Evolutionary conservation across 768 basidiomycete species (phyloP).

Genomic region (Phanerodontia chrysosporium): DNA sequence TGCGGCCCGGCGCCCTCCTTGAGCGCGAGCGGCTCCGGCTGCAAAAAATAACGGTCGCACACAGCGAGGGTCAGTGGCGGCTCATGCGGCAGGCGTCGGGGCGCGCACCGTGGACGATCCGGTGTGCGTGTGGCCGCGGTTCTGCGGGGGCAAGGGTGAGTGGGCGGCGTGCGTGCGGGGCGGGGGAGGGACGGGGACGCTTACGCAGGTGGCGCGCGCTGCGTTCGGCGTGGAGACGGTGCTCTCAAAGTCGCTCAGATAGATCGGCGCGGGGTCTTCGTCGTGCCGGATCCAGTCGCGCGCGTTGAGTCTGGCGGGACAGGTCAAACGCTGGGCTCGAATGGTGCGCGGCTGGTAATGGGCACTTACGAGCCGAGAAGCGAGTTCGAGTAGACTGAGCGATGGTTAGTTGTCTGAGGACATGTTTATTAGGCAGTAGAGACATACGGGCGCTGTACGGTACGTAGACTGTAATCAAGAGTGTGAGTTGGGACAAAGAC

Average conservation of each 20-base stretch:
- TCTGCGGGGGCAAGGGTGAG: not conserved
- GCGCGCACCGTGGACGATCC: not conserved
- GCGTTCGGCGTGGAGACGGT: not conserved
- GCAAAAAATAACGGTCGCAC: too few relatives aligned
- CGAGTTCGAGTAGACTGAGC: not conserved
- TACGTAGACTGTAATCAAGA: not conserved
- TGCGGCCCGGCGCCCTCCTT: too few relatives aligned
- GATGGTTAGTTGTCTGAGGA: not conserved
- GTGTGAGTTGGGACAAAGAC: too few relatives aligned
- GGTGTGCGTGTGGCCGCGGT: not conserved
- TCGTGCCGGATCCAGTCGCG: not conserved
- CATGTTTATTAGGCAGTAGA: not conserved
- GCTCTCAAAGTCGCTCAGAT: not conserved
- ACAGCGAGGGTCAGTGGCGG: too few relatives aligned
- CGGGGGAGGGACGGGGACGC: not conserved
- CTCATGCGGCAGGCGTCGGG: not conserved
- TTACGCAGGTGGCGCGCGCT: not conserved
- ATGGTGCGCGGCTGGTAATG: not conserved
- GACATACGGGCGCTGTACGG: not conserved
- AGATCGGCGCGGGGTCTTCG: not conserved
- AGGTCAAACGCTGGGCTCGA: not conserved
- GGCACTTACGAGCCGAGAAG: not conserved
- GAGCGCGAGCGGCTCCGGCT: too few relatives aligned
- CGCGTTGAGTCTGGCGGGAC: not conserved
- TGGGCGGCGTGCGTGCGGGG: not conserved